These are phyloP conservation scores for Tetracentron sinense DNA, from an alignment of 164 flowering plant species.

Conservation along the genomic window DNA sequence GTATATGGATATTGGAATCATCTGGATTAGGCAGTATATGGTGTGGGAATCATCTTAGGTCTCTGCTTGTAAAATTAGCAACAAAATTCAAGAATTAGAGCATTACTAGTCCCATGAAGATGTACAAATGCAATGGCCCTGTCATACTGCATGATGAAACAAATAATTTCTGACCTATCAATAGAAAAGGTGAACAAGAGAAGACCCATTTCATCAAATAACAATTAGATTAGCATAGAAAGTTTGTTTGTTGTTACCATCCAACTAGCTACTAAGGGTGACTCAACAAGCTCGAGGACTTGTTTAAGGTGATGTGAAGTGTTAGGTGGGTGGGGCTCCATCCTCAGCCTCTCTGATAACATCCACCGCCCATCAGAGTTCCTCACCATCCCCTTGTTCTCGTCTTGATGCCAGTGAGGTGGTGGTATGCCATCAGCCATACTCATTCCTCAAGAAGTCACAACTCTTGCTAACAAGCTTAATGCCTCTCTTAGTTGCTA, in stretches of 20 bases:
- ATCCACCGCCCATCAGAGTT: conserved; percentile 65
- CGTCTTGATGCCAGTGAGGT: conserved; percentile 73
- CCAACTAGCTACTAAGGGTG: not conserved
- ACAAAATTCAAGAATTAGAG: too few relatives aligned
- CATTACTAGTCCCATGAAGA: too few relatives aligned
- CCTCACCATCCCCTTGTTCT: conserved; percentile 82
- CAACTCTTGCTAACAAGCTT: conserved; percentile 68
- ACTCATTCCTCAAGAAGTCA: conserved; percentile 48
- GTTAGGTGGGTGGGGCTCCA: conserved; percentile 65
- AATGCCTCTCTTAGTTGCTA: conserved; percentile 48
- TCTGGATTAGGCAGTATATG: too few relatives aligned
- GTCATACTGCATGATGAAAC: too few relatives aligned
- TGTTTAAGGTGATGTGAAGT: conserved; percentile 54
- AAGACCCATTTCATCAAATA: too few relatives aligned
- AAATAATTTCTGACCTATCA: too few relatives aligned
- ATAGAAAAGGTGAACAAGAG: too few relatives aligned
- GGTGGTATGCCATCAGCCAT: conserved; percentile 64
- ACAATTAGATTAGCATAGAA: too few relatives aligned
- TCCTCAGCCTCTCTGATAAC: conserved; percentile 51
- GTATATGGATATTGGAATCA: too few relatives aligned
- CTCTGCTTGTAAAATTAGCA: too few relatives aligned
- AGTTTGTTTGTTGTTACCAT: not conserved
- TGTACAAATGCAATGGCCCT: too few relatives aligned
- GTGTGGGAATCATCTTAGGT: too few relatives aligned
- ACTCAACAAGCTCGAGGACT: conserved; percentile 30